Base-by-base conservation (phyloP, 2,329 filamentous ascomycete genomes). In the Pezicula rhizophila region DNA sequence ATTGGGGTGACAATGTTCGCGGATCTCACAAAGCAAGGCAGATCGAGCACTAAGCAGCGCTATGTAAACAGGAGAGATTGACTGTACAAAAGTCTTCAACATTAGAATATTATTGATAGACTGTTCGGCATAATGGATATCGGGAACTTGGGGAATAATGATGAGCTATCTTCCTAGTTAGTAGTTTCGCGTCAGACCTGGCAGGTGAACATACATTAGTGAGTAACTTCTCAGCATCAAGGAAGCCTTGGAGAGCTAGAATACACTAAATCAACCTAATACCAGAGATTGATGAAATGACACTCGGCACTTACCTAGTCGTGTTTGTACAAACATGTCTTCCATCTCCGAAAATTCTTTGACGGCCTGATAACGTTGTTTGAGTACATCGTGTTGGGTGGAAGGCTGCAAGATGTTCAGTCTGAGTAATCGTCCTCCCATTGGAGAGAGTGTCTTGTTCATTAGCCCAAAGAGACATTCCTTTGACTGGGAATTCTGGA, bases 391-490 rank as follows among this genome's bases (percentile, higher is more conserved):
- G 3, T 77, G 68, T 47, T 85, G 64, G 0, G 89, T 96, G 0
- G 89, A 86, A 4, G 93, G 93, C 60, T 99, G 93, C 2, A 97
- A 70, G 28, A 99, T 84, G 56, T 87, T 96, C 64, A 84, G 90
- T 48, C 89, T 79, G 23, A 99, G 77, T 54, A 96, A 76, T 44
- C 93, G 80, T 5, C 82, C 77, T 3, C 93, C 93, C 89, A 97
- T 97, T 0, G 88, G 86, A 0, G 93, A 97, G 17, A 80, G 64
- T 0, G 91, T 96, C 55, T 89, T 77, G 59, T 97, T 95, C 41
- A 99, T 69, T 0, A 97, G 67, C 0, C 91, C 91, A 54, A 91
- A 92, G 0, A 99, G 71, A 55, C 85, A 92, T 35, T 92, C 81
- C 54, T 83, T 88, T 0, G 90, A 95, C 56, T 86, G 90, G 1